Conservation (phyloP, 208 protist genomes). For the Wallacemonas rigidus region DNA sequence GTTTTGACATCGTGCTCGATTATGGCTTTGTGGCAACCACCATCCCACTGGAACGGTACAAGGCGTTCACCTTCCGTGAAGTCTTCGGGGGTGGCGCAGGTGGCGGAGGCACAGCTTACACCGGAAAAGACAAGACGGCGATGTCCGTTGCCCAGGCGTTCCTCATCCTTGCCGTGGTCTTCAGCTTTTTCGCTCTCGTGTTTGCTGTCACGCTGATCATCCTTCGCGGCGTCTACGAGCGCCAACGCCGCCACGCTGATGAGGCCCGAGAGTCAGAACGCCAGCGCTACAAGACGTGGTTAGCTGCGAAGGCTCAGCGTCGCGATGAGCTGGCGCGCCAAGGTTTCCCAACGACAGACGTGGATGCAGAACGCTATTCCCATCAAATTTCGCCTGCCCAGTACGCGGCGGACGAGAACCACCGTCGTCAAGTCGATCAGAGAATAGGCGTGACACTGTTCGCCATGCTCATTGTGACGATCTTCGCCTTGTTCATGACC, state of each 20-base stretch:
- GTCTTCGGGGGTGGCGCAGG: not conserved
- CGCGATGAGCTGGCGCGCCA: not conserved
- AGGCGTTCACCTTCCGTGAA: not conserved
- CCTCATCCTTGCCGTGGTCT: slow-evolving; percentile 6
- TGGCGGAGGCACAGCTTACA: not conserved
- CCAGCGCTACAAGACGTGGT: not conserved
- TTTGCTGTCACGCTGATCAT: not conserved
- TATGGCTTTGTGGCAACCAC: not conserved
- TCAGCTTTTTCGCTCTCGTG: not conserved
- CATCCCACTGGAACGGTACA: slow-evolving; percentile 4
- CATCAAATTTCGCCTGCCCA: not conserved
- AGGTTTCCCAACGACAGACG: not conserved
- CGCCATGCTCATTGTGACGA: not conserved
- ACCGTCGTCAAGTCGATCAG: not conserved
- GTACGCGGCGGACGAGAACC: slow-evolving; percentile 1
- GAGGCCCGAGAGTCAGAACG: not conserved
- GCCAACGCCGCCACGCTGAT: not conserved
- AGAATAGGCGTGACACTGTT: slow-evolving; percentile 3
- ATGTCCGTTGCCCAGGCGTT: not conserved
- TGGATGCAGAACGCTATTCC: not conserved
- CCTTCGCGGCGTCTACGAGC: not conserved
- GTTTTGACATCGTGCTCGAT: slow-evolving; percentile 6
- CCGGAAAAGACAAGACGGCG: slow-evolving; percentile 7
- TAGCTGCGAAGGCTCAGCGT: not conserved
- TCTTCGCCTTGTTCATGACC: slow-evolving; percentile 7